Evolutionary conservation across 257 asterid genomes (phyloP), one percentile per base, ranked within the genome.

Genomic region (Nicotiana knightiana): DNA sequence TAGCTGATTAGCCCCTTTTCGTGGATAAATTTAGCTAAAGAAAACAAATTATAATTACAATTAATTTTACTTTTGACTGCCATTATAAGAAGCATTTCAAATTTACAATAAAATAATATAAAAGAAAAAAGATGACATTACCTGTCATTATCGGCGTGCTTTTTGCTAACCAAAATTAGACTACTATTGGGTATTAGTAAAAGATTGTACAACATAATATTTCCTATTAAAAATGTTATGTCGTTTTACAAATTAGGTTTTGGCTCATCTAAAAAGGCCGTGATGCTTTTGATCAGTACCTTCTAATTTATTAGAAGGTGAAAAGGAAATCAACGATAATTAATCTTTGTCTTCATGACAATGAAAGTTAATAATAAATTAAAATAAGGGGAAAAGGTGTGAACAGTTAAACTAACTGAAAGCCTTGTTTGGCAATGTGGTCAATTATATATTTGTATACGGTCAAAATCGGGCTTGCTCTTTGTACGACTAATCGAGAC

Each of bases 241-340:
- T 76, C 83, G 80, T 62, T 87, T 87, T 75, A 80, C 81, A 59
- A 58, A 73, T 80, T 82, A 87, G 89, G 84, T 82, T 32, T 81
- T 58, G 30, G 86, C 81, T 15, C 16, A 55, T 55, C 9, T 1
- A 55, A 16, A 55, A 5, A 55, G 8, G 61, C 24, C 61, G 61
- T 55, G 61, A 55, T 55, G 61, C 61, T 55, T 55, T 55, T 55
- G 61, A 55, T 55, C 61, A 55, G 61, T 55, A 15, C 61, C 21
- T 55, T 55, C 61, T 55, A 55, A 2, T 16, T 16, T 1, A 55
- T 55, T 55, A 55, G 8, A 55, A 5, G 61, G 2, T 4, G 61
- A 55, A 55, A 55, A 55, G 2, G 61, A 55, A 16, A 55, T 55
- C n/a, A 55, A 55, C 61, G n/a, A 16, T 16, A 13, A 55, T 4